Percentiles rank a stretch among this genome's conserved stretches.
phyloP scores from a whole-genome alignment of 768 basidiomycete genomes.

The Naganishia onofrii region DNA sequence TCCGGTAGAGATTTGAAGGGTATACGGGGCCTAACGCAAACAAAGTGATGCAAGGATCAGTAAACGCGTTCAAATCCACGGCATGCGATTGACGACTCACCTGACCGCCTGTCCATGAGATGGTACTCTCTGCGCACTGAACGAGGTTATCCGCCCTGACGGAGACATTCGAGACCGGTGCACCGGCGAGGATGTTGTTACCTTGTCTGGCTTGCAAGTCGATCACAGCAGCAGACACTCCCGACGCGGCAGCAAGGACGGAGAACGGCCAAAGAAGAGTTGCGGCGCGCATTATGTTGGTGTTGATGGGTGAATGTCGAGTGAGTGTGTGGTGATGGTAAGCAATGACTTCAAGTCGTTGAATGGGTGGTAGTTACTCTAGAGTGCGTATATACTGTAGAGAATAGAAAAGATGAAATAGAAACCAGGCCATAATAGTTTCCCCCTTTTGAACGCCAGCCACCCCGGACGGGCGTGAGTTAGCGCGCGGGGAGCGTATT shows the following conservation, averaged over 20 bases:
- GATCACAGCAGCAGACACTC: conserved; percentile 10
- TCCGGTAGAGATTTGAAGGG: conserved; percentile 42
- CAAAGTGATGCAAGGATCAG: background rate
- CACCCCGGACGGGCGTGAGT: no score
- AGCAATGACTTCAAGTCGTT: conserved; percentile 12
- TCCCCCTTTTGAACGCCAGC: no score
- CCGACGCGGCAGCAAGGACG: background rate
- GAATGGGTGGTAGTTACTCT: background rate
- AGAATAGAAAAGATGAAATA: no score
- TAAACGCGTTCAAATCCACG: background rate
- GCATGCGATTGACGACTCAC: conserved; percentile 32
- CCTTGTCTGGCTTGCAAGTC: conserved; percentile 5
- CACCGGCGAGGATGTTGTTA: conserved; percentile 29
- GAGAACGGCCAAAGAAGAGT: conserved; percentile 15
- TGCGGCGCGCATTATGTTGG: background rate
- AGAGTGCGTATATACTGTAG: no score
- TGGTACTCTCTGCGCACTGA: conserved; percentile 42
- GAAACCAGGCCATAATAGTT: no score
- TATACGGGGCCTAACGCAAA: conserved; percentile 36
- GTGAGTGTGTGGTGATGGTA: background rate
- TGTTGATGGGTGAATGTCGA: background rate
- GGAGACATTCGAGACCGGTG: conserved; percentile 41
- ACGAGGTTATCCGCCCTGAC: conserved; percentile 40
- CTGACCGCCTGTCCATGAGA: conserved; percentile 42
- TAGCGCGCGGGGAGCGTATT: no score